Percentiles rank a stretch among this genome's conserved stretches.
phyloP scores from a whole-genome alignment of 2,329 filamentous ascomycete genomes.

The Pyricularia pennisetigena region DNA sequence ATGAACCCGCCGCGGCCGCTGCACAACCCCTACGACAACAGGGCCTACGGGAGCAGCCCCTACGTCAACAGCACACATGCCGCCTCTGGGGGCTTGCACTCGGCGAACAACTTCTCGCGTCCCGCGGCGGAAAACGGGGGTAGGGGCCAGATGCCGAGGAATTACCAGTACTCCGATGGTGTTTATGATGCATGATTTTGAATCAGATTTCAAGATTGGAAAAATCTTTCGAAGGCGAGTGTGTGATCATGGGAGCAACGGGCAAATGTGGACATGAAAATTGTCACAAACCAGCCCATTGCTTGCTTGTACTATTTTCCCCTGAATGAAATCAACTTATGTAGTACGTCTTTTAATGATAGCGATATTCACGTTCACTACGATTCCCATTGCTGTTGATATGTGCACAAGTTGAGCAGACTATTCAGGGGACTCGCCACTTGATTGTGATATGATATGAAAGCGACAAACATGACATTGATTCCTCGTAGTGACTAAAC shows the following conservation, averaged over 20 bases:
- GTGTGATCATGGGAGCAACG: neutral
- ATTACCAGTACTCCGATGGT: conserved; percentile 8
- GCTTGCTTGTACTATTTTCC: neutral
- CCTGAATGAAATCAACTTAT: neutral
- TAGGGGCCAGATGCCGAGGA: neutral
- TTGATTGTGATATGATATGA: too few species aligned
- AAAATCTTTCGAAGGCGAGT: neutral
- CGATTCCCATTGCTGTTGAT: neutral
- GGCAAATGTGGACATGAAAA: neutral
- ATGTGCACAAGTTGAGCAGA: neutral
- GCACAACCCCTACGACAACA: neutral
- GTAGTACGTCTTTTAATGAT: neutral
- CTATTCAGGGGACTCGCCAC: too few species aligned
- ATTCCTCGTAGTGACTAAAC: too few species aligned
- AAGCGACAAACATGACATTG: too few species aligned
- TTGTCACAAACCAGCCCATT: neutral
- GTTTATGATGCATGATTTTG: conserved; percentile 6
- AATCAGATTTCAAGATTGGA: neutral
- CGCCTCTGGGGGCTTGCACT: neutral
- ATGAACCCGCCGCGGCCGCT: neutral
- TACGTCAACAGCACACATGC: conserved; percentile 4
- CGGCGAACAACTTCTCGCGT: neutral
- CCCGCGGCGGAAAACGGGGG: neutral
- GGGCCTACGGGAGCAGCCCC: neutral
- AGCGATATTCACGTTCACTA: neutral